Evolutionary conservation across 345 rosid genomes (phyloP).

Genomic region (Brassica rapa): DNA sequence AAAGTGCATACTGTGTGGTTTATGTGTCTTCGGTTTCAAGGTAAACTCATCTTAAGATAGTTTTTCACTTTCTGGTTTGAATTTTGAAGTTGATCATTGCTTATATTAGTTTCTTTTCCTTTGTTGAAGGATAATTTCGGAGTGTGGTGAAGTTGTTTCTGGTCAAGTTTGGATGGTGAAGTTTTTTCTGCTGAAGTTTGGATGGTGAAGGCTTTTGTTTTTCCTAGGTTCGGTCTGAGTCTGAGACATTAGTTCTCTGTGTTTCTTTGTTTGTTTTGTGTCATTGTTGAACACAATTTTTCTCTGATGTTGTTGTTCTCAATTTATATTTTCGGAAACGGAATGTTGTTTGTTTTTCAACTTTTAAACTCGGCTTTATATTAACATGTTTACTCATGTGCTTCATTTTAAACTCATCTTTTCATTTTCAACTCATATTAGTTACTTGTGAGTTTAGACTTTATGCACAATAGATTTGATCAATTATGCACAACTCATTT

Average conservation of each 20-base stretch:
- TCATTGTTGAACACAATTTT: not conserved
- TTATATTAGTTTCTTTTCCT: too few species aligned
- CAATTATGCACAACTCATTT: too few species aligned
- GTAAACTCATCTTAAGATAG: not conserved
- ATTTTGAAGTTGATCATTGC: not conserved
- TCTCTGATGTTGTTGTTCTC: too few species aligned
- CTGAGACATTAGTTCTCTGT: not conserved
- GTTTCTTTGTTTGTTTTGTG: too few species aligned
- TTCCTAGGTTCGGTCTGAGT: not conserved
- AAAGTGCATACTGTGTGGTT: not conserved
- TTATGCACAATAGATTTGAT: too few species aligned
- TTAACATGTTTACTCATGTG: too few species aligned
- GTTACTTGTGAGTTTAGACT: too few species aligned
- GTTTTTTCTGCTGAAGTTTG: not conserved
- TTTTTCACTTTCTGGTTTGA: not conserved
- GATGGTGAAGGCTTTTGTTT: not conserved
- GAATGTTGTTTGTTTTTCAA: not conserved
- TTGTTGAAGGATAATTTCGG: too few species aligned
- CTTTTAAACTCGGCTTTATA: not conserved
- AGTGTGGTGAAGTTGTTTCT: too few species aligned
- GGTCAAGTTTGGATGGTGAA: not conserved
- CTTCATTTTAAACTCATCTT: not conserved
- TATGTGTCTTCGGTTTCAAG: not conserved
- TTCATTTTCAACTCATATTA: not conserved
- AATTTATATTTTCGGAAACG: not conserved